These are phyloP conservation scores for Mycena rebaudengoi DNA, from an alignment of 768 basidiomycete species.

Conservation along the genomic window DNA sequence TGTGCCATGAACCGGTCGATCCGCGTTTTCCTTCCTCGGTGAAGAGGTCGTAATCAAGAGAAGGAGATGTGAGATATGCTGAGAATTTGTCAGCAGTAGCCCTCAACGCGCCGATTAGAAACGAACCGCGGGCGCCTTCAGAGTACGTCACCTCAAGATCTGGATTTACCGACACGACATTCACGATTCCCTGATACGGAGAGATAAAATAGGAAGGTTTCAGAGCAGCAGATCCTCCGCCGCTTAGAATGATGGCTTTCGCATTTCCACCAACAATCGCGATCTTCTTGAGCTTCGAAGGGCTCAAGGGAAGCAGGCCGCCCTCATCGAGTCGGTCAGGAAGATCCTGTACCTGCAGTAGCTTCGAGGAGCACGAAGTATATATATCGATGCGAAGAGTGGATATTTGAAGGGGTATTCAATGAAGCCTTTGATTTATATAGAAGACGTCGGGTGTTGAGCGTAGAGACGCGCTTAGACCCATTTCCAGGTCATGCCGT, in stretches of 20 bases:
- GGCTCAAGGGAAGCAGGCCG: slow-evolving; percentile 60
- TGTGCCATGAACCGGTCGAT: slow-evolving; percentile 71
- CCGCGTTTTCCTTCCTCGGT: slow-evolving; percentile 69
- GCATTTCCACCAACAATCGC: slow-evolving; percentile 82
- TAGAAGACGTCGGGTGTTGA: too few species aligned
- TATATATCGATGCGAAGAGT: too few species aligned
- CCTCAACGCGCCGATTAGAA: background rate
- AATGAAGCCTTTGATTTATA: too few species aligned
- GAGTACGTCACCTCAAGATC: slow-evolving; percentile 67
- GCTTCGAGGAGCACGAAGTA: too few species aligned
- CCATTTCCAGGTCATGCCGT: too few species aligned
- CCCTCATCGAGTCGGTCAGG: too few species aligned
- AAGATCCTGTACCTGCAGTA: too few species aligned
- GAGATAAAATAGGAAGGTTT: slow-evolving; percentile 80
- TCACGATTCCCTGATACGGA: slow-evolving; percentile 79
- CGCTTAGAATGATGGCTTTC: slow-evolving; percentile 67
- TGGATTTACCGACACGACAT: slow-evolving; percentile 55
- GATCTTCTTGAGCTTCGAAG: slow-evolving; percentile 64
- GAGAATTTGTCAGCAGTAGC: slow-evolving; percentile 1
- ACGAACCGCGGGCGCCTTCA: slow-evolving; percentile 73
- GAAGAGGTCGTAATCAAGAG: slow-evolving; percentile 72
- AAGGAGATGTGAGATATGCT: slow-evolving; percentile 74
- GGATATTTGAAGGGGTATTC: too few species aligned
- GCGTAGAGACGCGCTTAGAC: too few species aligned
- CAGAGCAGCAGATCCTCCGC: slow-evolving; percentile 77